Evolutionary conservation across 805 yeast genomes (phyloP), one percentile per base, ranked within the genome.

Genomic region (Lipomyces spencermartinsiae): DNA sequence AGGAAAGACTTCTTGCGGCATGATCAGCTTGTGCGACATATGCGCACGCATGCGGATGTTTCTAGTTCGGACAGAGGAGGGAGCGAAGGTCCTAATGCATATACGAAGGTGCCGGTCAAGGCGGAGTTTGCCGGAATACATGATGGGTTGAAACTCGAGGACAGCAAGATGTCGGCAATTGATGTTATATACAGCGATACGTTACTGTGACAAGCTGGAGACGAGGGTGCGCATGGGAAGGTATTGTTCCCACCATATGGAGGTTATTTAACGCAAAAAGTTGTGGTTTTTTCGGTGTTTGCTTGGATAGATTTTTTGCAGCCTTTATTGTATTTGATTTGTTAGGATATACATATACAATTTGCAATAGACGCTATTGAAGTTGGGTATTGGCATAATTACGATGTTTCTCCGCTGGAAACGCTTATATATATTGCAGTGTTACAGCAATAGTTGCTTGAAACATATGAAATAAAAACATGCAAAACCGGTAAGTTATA

Each of bases 11-110:
- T 76, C 66, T 31, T 63, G 7, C 55, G 75, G 34, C 70, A 73
- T 29, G 78, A 75, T 31, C 76, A 74, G 58, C 64, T 75, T 37
- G 60, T 73, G 51, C 33, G 74, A 60, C 78, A 76, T 63, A 53
- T 73, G 68, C 58, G 59, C 34, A 71, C 64, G 22, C 75, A 73
- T 64, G 65, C 10, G 19, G 10, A 4, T 5, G 49, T 25, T 25
- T 25, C 29, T 25, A 25, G 22, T 43, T 43, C 22, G 8, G 25
- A 43, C 10, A 16, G 25, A 43, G n/a, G n/a, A 16, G 16, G 10
- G 51, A 33, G 53, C 25, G 19, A 49, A 16, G 10, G n/a, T 6
- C 22, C n/a, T 43, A 43, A 43, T 43, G 49, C 10, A 43, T 9
- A 43, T 16, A 19, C 22, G 43, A 37, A 12, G 22, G 49, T n/a